Percentiles rank a stretch among this genome's conserved stretches.
Evolutionary conservation across 225 moss, liverwort and hornwort genomes (phyloP).

Genomic region (Ulota crispa): DNA sequence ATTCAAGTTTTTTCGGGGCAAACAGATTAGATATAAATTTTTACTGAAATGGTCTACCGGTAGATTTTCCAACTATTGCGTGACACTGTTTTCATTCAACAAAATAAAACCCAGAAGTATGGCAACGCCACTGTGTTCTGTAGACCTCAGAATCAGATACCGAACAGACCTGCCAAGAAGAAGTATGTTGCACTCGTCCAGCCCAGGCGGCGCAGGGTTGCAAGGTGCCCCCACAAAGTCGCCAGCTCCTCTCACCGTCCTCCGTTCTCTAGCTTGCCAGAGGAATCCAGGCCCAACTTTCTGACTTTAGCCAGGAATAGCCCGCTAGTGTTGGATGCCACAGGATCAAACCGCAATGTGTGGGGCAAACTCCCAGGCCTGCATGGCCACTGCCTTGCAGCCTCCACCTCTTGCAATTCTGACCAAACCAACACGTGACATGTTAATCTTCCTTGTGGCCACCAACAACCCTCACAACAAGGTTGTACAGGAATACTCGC

Average conservation of each 20-base stretch:
- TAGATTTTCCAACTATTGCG: not conserved
- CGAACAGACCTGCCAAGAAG: not conserved
- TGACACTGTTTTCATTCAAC: not conserved
- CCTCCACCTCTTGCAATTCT: constrained; percentile 67
- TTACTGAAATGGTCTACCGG: not conserved
- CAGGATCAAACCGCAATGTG: constrained; percentile 82
- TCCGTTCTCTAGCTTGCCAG: not conserved
- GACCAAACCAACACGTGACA: constrained; percentile 18
- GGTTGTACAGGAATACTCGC: not conserved
- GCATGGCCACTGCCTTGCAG: constrained; percentile 74
- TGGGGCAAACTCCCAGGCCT: constrained; percentile 62
- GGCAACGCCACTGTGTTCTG: not conserved
- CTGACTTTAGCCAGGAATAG: constrained; percentile 77
- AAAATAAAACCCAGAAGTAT: not conserved
- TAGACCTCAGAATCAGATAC: not conserved
- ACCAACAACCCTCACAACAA: not conserved
- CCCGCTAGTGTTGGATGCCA: constrained; percentile 83
- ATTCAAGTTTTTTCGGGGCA: not conserved
- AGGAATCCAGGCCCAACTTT: constrained; percentile 26
- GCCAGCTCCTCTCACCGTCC: not conserved
- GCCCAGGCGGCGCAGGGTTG: not conserved
- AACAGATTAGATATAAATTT: not conserved
- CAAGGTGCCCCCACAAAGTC: not conserved
- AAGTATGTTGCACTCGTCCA: not conserved
- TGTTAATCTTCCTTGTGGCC: not conserved